Evolutionary conservation across 2,329 filamentous ascomycete genomes (phyloP).

Genomic region (Colletotrichum truncatum): DNA sequence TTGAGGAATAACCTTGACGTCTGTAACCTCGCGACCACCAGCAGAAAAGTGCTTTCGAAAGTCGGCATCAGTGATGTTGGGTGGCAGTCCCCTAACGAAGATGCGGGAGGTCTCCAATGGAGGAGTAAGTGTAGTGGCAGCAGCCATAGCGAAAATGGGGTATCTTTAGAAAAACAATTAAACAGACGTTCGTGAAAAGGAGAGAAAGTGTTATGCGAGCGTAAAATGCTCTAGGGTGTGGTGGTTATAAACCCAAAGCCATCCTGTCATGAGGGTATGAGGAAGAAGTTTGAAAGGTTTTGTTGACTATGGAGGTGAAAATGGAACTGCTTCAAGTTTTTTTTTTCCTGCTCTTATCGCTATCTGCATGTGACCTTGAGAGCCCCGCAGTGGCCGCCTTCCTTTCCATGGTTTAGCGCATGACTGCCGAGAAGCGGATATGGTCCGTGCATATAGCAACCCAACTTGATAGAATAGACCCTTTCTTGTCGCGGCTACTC

Average conservation of each 20-base stretch:
- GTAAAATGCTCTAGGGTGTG: conserved; percentile 14
- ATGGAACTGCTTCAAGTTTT: conserved; percentile 40
- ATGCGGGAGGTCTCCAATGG: conserved; percentile 71
- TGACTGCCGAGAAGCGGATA: background rate
- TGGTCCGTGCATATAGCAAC: conserved; percentile 23
- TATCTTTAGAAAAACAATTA: conserved; percentile 27
- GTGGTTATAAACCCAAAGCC: conserved; percentile 19
- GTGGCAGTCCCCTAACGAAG: conserved; percentile 86
- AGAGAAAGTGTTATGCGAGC: conserved; percentile 17
- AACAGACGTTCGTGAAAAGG: conserved; percentile 15
- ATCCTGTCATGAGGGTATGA: conserved; percentile 15
- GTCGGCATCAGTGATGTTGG: conserved; percentile 83
- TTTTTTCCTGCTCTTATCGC: conserved; percentile 28
- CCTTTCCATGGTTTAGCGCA: conserved; percentile 5
- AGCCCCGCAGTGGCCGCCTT: background rate
- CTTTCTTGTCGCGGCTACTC: conserved; percentile 10
- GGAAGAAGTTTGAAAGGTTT: conserved; percentile 28
- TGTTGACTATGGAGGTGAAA: conserved; percentile 32
- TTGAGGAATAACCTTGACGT: conserved; percentile 89
- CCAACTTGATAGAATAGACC: conserved; percentile 22
- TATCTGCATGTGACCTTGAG: conserved; percentile 32
- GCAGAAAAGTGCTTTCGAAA: conserved; percentile 89
- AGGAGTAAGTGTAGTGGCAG: conserved; percentile 33
- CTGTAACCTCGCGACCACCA: conserved; percentile 79
- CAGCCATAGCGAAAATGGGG: conserved; percentile 33